Conservation (phyloP, 2,329 filamentous ascomycete genomes). For the Ophiostoma sp. region DNA sequence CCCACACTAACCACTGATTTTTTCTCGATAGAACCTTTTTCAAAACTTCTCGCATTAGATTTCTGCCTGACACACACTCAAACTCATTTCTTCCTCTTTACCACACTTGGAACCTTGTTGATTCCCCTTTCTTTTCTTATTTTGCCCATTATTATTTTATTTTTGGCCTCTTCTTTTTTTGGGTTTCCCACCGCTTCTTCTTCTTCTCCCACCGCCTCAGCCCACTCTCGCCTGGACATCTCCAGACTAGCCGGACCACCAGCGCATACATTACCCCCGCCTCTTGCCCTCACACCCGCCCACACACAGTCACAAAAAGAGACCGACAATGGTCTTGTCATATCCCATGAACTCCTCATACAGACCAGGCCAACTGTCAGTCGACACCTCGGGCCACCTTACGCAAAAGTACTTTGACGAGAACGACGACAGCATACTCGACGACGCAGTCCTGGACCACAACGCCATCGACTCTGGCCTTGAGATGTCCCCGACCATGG, state of each 20-base stretch:
- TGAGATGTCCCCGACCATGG: slow-evolving; percentile 64
- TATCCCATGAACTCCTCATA: slow-evolving; percentile 55
- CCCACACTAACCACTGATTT: slow-evolving; percentile 30
- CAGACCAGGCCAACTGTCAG: slow-evolving; percentile 50
- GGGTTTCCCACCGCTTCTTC: slow-evolving; percentile 1
- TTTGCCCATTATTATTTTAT: neutral
- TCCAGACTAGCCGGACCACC: slow-evolving; percentile 4
- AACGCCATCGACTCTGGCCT: slow-evolving; percentile 60
- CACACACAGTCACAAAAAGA: slow-evolving; percentile 22
- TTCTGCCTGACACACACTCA: slow-evolving; percentile 28
- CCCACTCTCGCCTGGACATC: slow-evolving; percentile 13
- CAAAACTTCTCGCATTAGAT: slow-evolving; percentile 12
- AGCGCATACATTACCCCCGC: slow-evolving; percentile 9
- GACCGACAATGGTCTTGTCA: slow-evolving; percentile 51
- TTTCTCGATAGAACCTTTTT: slow-evolving; percentile 24
- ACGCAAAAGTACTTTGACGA: slow-evolving; percentile 59
- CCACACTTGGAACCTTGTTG: neutral
- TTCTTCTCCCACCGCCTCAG: slow-evolving; percentile 12
- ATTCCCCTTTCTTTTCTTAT: slow-evolving; percentile 9
- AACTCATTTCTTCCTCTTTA: neutral
- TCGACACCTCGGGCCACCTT: slow-evolving; percentile 50
- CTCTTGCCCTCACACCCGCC: neutral
- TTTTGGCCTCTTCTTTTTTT: neutral
- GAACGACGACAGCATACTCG: slow-evolving; percentile 56
- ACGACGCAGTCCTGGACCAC: slow-evolving; percentile 62